A percentile compares a stretch with the other conserved stretches of the same genome.
phyloP scores from a whole-genome alignment of 1,284 basidiomycete species.

The Wolfiporia cocos region DNA sequence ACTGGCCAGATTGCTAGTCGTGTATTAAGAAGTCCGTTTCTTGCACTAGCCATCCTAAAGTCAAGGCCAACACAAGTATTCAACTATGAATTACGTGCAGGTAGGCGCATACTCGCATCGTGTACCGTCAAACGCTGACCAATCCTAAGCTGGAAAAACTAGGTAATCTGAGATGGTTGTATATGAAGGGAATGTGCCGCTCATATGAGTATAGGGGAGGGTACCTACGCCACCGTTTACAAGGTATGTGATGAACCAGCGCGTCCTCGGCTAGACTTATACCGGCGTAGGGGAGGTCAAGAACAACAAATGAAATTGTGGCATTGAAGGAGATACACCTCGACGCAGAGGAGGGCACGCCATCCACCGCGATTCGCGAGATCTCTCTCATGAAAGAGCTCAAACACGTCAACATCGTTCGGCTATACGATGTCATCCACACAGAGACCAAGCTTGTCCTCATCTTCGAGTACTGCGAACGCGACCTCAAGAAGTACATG shows the following conservation, averaged over 20 bases:
- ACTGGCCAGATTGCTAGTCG: too few species aligned
- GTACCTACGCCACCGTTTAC: conserved; percentile 88
- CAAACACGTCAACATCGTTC: conserved; percentile 92
- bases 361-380: conserved; percentile 92
- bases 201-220: conserved; percentile 50
- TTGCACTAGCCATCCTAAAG: too few species aligned
- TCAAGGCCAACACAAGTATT: too few species aligned
- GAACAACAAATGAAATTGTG: conserved; percentile 87
- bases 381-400: conserved; percentile 97
- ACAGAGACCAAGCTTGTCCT: conserved; percentile 98
- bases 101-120: conserved; percentile 27
- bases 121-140: conserved; percentile 3
- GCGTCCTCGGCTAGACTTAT: too few species aligned
- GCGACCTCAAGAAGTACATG: conserved; percentile 99
- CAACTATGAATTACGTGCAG: conserved; percentile 63
- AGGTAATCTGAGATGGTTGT: too few species aligned
- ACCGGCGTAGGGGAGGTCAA: conserved; percentile 74
- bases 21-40: too few species aligned
- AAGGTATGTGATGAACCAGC: conserved; percentile 57
- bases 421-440: conserved; percentile 97
- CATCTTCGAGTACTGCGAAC: conserved; percentile 98
- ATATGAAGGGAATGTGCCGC: too few species aligned
- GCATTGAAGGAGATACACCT: conserved; percentile 94
- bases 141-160: conserved; percentile 76
- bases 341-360: conserved; percentile 93